These are phyloP conservation scores for Pleurotus eryngii DNA, from an alignment of 768 basidiomycete genomes.

Conservation along the genomic window DNA sequence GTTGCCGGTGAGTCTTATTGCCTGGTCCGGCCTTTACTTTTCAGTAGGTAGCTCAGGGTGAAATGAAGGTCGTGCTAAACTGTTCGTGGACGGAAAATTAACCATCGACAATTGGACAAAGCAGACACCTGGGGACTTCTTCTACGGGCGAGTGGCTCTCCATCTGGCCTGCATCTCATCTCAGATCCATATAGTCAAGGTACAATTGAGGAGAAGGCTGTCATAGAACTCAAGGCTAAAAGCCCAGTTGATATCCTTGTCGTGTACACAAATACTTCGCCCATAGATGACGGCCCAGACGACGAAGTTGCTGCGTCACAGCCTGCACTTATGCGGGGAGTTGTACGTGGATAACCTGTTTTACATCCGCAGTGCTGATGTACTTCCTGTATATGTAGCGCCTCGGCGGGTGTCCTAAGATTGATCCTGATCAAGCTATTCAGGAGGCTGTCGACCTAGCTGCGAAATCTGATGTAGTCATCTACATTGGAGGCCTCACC, in stretches of 20 bases:
- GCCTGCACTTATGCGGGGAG: conserved; percentile 66
- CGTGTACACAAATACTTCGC: conserved; percentile 62
- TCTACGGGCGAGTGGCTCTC: conserved; percentile 49
- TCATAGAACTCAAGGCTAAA: conserved; percentile 41
- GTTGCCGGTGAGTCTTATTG: conserved; percentile 43
- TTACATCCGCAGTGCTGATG: not conserved
- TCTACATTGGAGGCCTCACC: conserved; percentile 58
- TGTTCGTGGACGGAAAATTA: conserved; percentile 57
- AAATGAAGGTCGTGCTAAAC: conserved; percentile 49
- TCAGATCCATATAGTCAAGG: conserved; percentile 42
- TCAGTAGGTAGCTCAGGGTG: not conserved
- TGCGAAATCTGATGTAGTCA: conserved; percentile 47
- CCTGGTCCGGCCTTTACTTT: not conserved
- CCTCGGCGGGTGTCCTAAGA: conserved; percentile 64
- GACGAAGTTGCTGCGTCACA: conserved; percentile 47
- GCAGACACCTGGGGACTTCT: conserved; percentile 66
- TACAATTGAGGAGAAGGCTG: conserved; percentile 59
- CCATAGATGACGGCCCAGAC: conserved; percentile 39
- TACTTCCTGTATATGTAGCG: conserved; percentile 21
- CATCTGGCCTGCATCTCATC: no score
- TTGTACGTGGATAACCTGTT: conserved; percentile 36
- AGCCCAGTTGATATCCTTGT: conserved; percentile 50
- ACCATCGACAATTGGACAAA: conserved; percentile 71
- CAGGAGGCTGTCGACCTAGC: conserved; percentile 55
- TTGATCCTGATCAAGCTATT: conserved; percentile 55